phyloP scores from a whole-genome alignment of 2,329 filamentous ascomycete genomes.

The Thelonectria olida region DNA sequence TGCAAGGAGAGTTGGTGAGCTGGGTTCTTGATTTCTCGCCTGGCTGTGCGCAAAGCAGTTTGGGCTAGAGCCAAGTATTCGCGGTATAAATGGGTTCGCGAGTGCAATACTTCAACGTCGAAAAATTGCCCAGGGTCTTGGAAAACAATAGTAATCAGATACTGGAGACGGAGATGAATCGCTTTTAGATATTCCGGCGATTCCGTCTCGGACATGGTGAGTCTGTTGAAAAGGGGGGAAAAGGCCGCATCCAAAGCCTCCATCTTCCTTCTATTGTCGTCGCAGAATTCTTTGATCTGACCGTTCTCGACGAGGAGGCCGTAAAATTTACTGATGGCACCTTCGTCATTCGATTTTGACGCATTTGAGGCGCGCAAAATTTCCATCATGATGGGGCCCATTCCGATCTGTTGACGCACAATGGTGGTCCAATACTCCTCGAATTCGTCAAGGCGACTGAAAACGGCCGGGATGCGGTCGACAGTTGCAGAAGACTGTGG shows the following conservation, averaged over 20 bases:
- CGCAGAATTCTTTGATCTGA: slow-evolving; percentile 24
- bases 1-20: slow-evolving; percentile 39
- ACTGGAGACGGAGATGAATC: slow-evolving; percentile 45
- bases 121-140: slow-evolving; percentile 40
- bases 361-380: slow-evolving; percentile 10
- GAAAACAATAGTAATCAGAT: slow-evolving; percentile 40
- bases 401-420: slow-evolving; percentile 1
- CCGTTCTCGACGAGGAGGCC: neutral
- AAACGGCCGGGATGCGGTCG: slow-evolving; percentile 8
- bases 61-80: slow-evolving; percentile 46
- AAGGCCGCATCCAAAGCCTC: slow-evolving; percentile 42
- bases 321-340: slow-evolving; percentile 18
- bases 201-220: slow-evolving; percentile 37
- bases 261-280: slow-evolving; percentile 9
- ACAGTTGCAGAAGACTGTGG: slow-evolving; percentile 11
- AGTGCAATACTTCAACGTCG: slow-evolving; percentile 26
- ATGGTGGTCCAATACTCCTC: slow-evolving; percentile 25
- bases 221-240: slow-evolving; percentile 44
- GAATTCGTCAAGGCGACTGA: slow-evolving; percentile 32
- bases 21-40: slow-evolving; percentile 22
- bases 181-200: slow-evolving; percentile 43
- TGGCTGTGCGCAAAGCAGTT: slow-evolving; percentile 31
- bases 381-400: slow-evolving; percentile 27
- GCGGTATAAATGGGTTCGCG: slow-evolving; percentile 41
- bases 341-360: slow-evolving; percentile 5